A percentile compares a stretch with the other conserved stretches of the same genome.
These are phyloP conservation scores for Tetrapisispora arboricola DNA, from an alignment of 805 yeast species.

Conservation along the genomic window DNA sequence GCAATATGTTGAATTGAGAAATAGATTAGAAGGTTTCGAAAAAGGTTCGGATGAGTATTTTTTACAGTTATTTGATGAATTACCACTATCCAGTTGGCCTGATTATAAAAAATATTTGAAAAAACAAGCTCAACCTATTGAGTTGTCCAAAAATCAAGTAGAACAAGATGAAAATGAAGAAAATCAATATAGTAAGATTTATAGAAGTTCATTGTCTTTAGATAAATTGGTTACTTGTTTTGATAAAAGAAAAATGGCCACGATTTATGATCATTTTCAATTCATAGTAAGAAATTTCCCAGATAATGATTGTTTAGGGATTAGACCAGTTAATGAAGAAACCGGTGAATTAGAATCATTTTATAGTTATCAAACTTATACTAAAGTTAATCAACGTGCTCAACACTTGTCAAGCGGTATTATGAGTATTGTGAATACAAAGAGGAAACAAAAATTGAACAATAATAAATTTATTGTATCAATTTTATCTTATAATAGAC, in stretches of 20 bases:
- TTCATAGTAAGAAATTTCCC: conserved; percentile 32
- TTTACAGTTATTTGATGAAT: conserved; percentile 10
- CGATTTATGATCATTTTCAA: conserved; percentile 37
- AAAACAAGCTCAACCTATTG: conserved; percentile 30
- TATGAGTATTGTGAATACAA: conserved; percentile 33
- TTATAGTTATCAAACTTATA: conserved; percentile 35
- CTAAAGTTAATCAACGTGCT: conserved; percentile 34
- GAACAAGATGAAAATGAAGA: conserved; percentile 8
- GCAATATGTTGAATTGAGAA: conserved; percentile 12
- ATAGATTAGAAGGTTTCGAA: conserved; percentile 11
- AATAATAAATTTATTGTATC: conserved; percentile 40
- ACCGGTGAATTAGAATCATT: conserved; percentile 13
- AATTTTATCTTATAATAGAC: conserved; percentile 45
- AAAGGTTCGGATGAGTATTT: conserved; percentile 23
- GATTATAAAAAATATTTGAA: conserved; percentile 16
- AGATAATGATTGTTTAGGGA: conserved; percentile 37
- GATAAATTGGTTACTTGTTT: conserved; percentile 29
- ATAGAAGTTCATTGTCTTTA: conserved; percentile 34
- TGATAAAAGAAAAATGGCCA: conserved; percentile 34
- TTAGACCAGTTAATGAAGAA: conserved; percentile 27
- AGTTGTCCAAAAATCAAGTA: conserved; percentile 6
- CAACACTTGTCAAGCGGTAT: conserved; percentile 48
- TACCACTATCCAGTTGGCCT: conserved; percentile 21
- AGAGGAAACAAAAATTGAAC: conserved; percentile 25
- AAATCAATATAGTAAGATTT: conserved; percentile 37